phyloP scores from a whole-genome alignment of 2,329 filamentous ascomycete genomes.

The Sclerotinia trifoliorum region DNA sequence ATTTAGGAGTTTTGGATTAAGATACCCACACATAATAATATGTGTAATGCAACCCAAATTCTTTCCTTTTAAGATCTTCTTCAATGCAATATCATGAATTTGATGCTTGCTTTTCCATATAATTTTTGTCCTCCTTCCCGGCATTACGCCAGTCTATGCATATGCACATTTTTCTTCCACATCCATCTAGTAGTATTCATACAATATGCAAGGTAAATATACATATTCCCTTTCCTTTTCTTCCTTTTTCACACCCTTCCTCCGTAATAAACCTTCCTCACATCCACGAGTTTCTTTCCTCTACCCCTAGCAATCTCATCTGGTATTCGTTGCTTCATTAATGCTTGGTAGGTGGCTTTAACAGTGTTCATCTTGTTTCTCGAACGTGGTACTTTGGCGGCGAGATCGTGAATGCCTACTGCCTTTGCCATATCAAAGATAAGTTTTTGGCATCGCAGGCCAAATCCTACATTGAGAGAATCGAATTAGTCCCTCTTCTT shows the following conservation, averaged over 20 bases:
- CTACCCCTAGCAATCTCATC: constrained; percentile 88
- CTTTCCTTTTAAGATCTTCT: not conserved
- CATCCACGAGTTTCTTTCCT: constrained; percentile 94
- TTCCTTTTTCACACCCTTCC: constrained; percentile 47
- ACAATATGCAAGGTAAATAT: constrained; percentile 46
- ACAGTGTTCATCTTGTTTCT: constrained; percentile 98
- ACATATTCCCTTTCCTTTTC: constrained; percentile 6
- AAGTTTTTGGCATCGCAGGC: constrained; percentile 83
- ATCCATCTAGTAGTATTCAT: constrained; percentile 43
- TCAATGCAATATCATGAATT: constrained; percentile 4
- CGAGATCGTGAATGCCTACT: constrained; percentile 82
- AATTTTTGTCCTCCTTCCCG: not conserved
- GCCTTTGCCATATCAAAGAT: constrained; percentile 94
- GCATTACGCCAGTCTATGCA: constrained; percentile 24
- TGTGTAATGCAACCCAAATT: constrained; percentile 17
- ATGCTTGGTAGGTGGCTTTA: constrained; percentile 82
- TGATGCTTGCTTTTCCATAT: constrained; percentile 15
- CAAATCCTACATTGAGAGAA: constrained; percentile 65
- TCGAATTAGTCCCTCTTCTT: constrained; percentile 21
- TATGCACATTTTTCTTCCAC: constrained; percentile 27
- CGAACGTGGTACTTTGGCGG: constrained; percentile 77
- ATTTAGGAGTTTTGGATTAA: constrained; percentile 18
- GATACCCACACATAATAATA: constrained; percentile 17
- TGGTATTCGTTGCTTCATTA: constrained; percentile 80
- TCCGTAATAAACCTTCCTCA: constrained; percentile 95